Evolutionary conservation across 805 yeast genomes (phyloP), one percentile per base, ranked within the genome.

Genomic region (Allodekkera sacchari): DNA sequence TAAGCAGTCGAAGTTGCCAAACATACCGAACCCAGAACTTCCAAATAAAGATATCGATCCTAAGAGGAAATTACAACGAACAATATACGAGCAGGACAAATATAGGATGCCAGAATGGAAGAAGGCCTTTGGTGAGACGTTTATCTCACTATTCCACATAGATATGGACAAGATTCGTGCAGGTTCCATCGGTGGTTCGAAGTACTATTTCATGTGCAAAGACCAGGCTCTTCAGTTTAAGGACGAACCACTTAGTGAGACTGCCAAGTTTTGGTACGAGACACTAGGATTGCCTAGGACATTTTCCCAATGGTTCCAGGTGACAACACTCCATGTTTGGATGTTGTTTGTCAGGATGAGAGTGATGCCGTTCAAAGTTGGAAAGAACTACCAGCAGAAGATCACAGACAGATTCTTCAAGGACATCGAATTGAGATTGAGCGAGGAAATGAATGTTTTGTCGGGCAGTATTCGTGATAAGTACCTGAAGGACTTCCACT

Each of bases 271-370:
- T 52, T 92, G 85, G 66, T 92, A 85, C 52, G 82, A 83, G 33
- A 82, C 88, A 9, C 62, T 92, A 35, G 78, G 74, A 17, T 63
- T 92, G 48, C 95, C 95, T 22, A 68, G 71, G 51, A 80, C 96
- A 1, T 88, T 89, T 51, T 75, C 89, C n/a, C 94, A 87, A 56
- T 89, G 96, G 95, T 89, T 80, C 55, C 97, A 89, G 59, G 81
- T 92, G 39, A 83, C 95, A 6, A 66, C 80, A 1, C 66, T 92
- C 43, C 98, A 92, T 56, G 76, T 83, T 37, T 92, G 99, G 99
- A 77, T 92, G 50, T 65, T 92, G 28, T 80, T 81, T 43, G 95
- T 83, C 12, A 77, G 98, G 52, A 88, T 92, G 96, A 76, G 99
- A 55, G 94, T 94, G 7, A 69, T 92, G 81, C 97, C 97, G 0